phyloP scores from a whole-genome alignment of 371 early-diverging fungal species.

The Mortierella sp. region DNA sequence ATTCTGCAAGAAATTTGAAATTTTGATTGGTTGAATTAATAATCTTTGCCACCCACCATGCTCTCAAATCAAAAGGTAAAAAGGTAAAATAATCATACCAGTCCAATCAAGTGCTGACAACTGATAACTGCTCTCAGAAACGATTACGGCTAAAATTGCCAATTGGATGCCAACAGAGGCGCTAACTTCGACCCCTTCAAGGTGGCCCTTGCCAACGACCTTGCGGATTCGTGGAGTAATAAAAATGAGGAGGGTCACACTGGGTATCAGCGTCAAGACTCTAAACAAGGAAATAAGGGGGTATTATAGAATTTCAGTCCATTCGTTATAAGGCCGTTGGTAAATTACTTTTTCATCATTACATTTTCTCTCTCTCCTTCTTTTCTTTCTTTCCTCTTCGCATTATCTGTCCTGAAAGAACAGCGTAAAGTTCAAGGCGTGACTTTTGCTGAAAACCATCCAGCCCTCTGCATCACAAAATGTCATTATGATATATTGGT shows the following conservation, averaged over 20 bases:
- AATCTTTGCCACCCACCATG: no score
- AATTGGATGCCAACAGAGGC: conserved; percentile 10
- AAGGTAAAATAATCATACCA: conserved; percentile 15
- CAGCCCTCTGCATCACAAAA: conserved; percentile 44
- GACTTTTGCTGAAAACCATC: conserved; percentile 19
- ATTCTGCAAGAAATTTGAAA: no score
- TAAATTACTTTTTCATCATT: no score
- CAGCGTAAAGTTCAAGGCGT: conserved; percentile 68
- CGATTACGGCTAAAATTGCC: conserved; percentile 8
- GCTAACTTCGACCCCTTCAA: conserved; percentile 9
- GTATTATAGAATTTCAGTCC: no score
- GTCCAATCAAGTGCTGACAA: conserved; percentile 18
- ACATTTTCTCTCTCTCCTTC: no score
- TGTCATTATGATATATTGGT: conserved; percentile 1
- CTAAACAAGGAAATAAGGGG: background rate
- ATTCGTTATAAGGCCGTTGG: no score
- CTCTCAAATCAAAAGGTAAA: no score
- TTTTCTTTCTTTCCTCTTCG: no score
- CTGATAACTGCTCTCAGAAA: conserved; percentile 8
- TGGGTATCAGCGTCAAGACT: background rate
- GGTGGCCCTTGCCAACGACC: conserved; percentile 1
- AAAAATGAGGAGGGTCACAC: background rate
- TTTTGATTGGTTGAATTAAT: no score
- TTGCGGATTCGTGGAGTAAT: background rate
- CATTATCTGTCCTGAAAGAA: conserved; percentile 61